A percentile compares a stretch with the other conserved stretches of the same genome.
These are phyloP conservation scores for Lodderomyces theae DNA, from an alignment of 1,139 yeast genomes.

Conservation along the genomic window DNA sequence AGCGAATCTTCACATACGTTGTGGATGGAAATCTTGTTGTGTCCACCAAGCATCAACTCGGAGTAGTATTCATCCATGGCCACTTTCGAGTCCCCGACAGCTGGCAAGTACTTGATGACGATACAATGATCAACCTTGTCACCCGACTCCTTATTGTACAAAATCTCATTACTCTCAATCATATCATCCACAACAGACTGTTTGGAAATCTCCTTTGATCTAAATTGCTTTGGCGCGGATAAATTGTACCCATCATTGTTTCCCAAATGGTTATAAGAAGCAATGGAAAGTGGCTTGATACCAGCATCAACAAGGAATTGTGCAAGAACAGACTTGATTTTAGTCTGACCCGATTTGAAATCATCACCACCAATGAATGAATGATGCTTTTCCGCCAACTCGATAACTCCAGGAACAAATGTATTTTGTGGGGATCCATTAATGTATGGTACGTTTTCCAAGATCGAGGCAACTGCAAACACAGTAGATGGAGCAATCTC, in stretches of 20 bases:
- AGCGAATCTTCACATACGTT: conserved; percentile 96
- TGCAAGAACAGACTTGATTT: conserved; percentile 90
- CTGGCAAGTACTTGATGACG: conserved; percentile 90
- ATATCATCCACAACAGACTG: conserved; percentile 93
- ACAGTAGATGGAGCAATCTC: conserved; percentile 91
- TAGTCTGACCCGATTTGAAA: conserved; percentile 96
- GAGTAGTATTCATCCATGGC: conserved; percentile 99
- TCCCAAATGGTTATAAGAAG: conserved; percentile 94
- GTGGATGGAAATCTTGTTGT: conserved; percentile 88
- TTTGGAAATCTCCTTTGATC: conserved; percentile 93
- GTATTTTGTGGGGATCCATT: conserved; percentile 98
- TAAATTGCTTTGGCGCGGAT: conserved; percentile 89
- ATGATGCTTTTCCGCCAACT: conserved; percentile 75
- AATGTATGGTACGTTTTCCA: conserved; percentile 85
- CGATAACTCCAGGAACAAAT: conserved; percentile 91
- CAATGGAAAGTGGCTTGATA: conserved; percentile 89
- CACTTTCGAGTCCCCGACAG: conserved; percentile 94
- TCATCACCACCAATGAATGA: conserved; percentile 95
- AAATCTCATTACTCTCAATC: conserved; percentile 81
- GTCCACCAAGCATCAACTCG: conserved; percentile 96
- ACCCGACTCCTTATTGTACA: conserved; percentile 80
- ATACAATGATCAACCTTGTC: conserved; percentile 88
- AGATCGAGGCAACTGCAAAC: conserved; percentile 88
- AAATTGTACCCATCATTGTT: conserved; percentile 94
- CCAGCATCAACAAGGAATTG: conserved; percentile 97